These are phyloP conservation scores for Stemphylium vesicarium DNA, from an alignment of 2,329 filamentous ascomycete genomes.

Conservation along the genomic window DNA sequence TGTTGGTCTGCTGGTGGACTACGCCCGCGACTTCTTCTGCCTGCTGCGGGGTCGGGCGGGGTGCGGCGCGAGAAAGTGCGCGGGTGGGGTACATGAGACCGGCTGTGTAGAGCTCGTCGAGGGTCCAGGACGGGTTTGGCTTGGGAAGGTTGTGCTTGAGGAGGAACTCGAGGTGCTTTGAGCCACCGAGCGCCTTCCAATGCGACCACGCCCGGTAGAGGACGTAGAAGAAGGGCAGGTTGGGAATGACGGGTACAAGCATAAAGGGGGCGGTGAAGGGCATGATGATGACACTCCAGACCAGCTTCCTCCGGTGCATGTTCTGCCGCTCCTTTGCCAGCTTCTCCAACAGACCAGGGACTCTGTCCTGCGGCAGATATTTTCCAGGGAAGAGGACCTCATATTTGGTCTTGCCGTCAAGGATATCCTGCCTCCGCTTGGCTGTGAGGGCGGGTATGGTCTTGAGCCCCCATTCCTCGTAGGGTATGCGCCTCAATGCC, in stretches of 20 bases:
- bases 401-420: constrained; percentile 67
- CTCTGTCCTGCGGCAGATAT: constrained; percentile 68
- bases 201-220: constrained; percentile 75
- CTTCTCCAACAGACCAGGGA: constrained; percentile 68
- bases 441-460: constrained; percentile 83
- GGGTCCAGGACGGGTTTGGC: constrained; percentile 67
- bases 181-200: constrained; percentile 73
- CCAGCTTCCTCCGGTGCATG: constrained; percentile 76
- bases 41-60: constrained; percentile 46
- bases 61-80: constrained; percentile 48
- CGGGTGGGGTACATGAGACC: constrained; percentile 55
- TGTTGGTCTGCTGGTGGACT: constrained; percentile 50
- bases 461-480: constrained; percentile 97
- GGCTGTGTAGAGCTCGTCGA: constrained; percentile 76
- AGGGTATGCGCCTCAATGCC: constrained; percentile 85
- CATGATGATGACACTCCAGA: constrained; percentile 67
- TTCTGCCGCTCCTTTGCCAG: constrained; percentile 81
- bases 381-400: constrained; percentile 78
- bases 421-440: constrained; percentile 68
- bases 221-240: constrained; percentile 96
- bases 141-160: constrained; percentile 74
- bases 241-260: constrained; percentile 84
- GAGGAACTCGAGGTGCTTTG: constrained; percentile 83
- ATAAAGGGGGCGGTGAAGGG: constrained; percentile 84
- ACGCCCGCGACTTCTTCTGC: constrained; percentile 47